Evolutionary conservation across 768 basidiomycete genomes (phyloP).

Genomic region (Tremella mesenterica): DNA sequence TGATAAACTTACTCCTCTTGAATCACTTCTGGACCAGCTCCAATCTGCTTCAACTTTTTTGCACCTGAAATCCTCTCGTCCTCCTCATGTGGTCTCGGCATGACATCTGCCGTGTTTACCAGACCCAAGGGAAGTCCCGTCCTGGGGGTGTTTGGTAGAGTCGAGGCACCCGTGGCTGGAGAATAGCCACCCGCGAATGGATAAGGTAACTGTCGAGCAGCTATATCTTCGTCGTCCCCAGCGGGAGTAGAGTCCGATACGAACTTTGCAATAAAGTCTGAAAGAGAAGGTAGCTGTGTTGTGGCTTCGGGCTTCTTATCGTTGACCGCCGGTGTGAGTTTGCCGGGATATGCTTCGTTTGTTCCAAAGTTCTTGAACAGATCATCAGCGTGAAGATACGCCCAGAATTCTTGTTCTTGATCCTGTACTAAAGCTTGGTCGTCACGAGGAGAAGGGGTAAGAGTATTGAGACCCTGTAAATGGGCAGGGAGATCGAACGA

Average conservation of each 20-base stretch:
- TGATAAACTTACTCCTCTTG: slow-evolving; percentile 34
- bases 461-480: slow-evolving; percentile 26
- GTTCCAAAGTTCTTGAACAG: slow-evolving; percentile 34
- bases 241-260: slow-evolving; percentile 10
- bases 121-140: background rate
- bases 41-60: slow-evolving; percentile 34
- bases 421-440: too few species aligned
- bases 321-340: background rate
- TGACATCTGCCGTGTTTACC: slow-evolving; percentile 12
- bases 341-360: background rate
- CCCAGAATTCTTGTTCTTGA: slow-evolving; percentile 36
- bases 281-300: slow-evolving; percentile 20
- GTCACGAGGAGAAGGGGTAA: slow-evolving; percentile 26
- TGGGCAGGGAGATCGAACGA: slow-evolving; percentile 31
- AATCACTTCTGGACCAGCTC: slow-evolving; percentile 26
- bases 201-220: slow-evolving; percentile 14
- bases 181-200: slow-evolving; percentile 6
- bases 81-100: slow-evolving; percentile 6
- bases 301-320: background rate
- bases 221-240: background rate
- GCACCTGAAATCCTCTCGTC: slow-evolving; percentile 22
- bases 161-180: slow-evolving; percentile 1
- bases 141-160: slow-evolving; percentile 1
- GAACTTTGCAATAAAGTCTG: slow-evolving; percentile 33
- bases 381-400: slow-evolving; percentile 32